phyloP scores from a whole-genome alignment of 768 basidiomycete species.

The Termitomyces sp. region DNA sequence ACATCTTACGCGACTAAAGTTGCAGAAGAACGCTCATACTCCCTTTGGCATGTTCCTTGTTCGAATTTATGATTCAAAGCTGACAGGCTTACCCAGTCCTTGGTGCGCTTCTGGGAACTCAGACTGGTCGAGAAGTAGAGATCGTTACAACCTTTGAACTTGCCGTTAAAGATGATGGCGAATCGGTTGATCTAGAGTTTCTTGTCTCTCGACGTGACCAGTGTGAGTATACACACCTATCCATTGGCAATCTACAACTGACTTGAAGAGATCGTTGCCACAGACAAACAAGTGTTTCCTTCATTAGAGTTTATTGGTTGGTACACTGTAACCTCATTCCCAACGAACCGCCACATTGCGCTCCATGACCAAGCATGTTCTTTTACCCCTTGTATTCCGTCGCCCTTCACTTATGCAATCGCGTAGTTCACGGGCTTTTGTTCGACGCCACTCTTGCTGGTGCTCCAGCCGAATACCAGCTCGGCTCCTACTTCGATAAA shows the following conservation, averaged over 20 bases:
- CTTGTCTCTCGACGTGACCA: constrained; percentile 81
- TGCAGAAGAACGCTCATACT: constrained; percentile 55
- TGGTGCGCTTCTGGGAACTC: constrained; percentile 90
- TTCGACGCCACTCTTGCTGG: constrained; percentile 84
- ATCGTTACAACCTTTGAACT: constrained; percentile 97
- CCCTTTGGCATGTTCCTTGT: constrained; percentile 55
- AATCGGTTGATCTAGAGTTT: constrained; percentile 75
- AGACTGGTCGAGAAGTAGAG: constrained; percentile 91
- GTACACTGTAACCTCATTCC: constrained; percentile 84
- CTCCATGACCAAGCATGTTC: constrained; percentile 77
- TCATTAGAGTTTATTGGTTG: constrained; percentile 97
- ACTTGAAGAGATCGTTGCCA: constrained; percentile 4
- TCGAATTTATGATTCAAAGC: neutral
- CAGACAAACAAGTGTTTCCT: constrained; percentile 98
- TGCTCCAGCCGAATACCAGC: constrained; percentile 31
- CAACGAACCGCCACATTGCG: constrained; percentile 68
- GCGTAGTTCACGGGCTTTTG: constrained; percentile 76
- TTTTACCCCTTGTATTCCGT: neutral
- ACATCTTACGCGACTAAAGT: constrained; percentile 80
- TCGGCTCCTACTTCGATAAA: constrained; percentile 30
- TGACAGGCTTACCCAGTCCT: constrained; percentile 49
- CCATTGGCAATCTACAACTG: constrained; percentile 1
- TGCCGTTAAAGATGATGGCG: constrained; percentile 52
- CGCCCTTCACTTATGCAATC: neutral
- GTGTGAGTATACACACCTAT: constrained; percentile 40